Base-by-base conservation (phyloP, 2,329 filamentous ascomycete species). In the Fusarium begoniae region DNA sequence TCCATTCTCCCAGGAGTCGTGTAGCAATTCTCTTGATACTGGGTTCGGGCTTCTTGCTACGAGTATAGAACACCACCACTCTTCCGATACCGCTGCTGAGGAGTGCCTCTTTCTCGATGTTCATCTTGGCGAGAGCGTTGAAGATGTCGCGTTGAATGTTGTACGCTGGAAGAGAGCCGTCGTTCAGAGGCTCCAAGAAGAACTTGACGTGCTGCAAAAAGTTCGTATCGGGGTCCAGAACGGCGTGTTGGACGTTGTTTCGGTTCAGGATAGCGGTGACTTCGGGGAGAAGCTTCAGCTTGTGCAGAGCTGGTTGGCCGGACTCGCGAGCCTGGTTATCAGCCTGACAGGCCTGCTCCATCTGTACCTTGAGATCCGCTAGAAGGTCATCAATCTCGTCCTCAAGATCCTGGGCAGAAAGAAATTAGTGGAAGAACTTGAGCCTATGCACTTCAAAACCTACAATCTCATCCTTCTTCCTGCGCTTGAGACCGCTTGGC, bases 111-210 rank as follows among this genome's bases (percentile, higher is more conserved):
- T 98, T 98, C 80, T 95, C 93, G 75, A 98, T 94, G 11, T 94
- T 95, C 10, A 98, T 88, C 78, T 91, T 92, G 24, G 89, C 89
- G 43, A 99, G 87, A 30, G 94, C 93, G 32, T 90, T 90, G 81
- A 99, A 96, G 48, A 99, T 90, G 81, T 98, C 95, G 70, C 95
- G 94, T 85, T 99, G 96, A 75, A 99, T 98, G 81, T 96, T 96
- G 85, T 98, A 99, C 37, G 96, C 96, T 1, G 96, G 96, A 56
- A 99, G 88, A 69, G 94, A 96, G 65, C 96, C 96, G 80, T 98
- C 96, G 78, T 96, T 95, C 51, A 98, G 89, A 2, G 96, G 96
- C 81, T 99, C 96, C 28, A 99, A 89, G 88, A 98, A 98, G 88
- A 97, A 98, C 80, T 96, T 95, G 79, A 99, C 94, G 20, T 95